A percentile compares a stretch with the other conserved stretches of the same genome.
Conservation (phyloP, 306 rosid species). For the Sindora glabra region DNA sequence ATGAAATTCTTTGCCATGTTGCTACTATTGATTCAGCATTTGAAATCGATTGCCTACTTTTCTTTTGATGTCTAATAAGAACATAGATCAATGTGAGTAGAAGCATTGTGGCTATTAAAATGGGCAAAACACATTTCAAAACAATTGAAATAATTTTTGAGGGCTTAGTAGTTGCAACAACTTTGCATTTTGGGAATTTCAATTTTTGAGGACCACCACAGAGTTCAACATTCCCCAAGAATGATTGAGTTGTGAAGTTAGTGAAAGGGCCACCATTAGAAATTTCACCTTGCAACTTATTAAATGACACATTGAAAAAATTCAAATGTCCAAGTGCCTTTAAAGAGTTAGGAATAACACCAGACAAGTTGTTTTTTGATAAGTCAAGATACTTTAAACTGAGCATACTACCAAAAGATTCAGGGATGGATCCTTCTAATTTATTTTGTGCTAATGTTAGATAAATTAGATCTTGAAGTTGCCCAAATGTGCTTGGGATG, state of each 20-base stretch:
- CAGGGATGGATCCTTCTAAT: conserved; percentile 5
- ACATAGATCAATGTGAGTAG: neutral
- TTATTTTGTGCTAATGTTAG: neutral
- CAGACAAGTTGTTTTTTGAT: neutral
- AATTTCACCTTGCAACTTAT: conserved; percentile 18
- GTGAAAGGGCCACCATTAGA: conserved; percentile 11
- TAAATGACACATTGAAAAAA: too few relatives aligned
- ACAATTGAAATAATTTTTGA: neutral
- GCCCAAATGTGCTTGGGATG: neutral
- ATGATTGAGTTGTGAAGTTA: conserved; percentile 14
- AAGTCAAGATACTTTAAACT: neutral
- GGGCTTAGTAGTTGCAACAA: too few relatives aligned
- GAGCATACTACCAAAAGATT: conserved; percentile 1
- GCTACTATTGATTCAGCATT: neutral
- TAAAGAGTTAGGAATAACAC: neutral
- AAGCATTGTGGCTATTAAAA: neutral
- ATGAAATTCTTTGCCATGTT: conserved; percentile 8
- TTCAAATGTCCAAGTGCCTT: too few relatives aligned
- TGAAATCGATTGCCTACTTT: neutral
- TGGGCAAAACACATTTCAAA: neutral
- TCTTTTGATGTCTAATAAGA: neutral
- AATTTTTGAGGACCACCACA: conserved; percentile 14
- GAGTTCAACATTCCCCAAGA: conserved; percentile 13
- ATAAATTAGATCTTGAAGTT: neutral
- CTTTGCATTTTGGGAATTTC: conserved; percentile 12